phyloP scores from a whole-genome alignment of 345 rosid genomes.

The Orychophragmus violaceus region DNA sequence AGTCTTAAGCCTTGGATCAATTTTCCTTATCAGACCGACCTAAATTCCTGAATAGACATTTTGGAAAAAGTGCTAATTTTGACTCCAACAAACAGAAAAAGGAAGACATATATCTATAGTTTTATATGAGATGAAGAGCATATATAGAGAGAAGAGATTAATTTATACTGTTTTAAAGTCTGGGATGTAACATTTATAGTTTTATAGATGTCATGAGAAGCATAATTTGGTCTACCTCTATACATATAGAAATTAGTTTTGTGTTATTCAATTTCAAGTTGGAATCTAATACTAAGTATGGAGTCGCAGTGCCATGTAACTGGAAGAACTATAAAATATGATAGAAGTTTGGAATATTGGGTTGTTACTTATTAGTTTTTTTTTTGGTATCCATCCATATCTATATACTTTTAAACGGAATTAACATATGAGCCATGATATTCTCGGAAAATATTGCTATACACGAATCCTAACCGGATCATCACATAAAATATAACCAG shows the following conservation, averaged over 20 bases:
- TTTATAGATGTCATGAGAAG: background rate
- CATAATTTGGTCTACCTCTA: background rate
- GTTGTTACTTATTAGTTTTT: slow-evolving; percentile 1
- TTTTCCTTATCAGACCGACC: no score
- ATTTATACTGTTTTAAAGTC: background rate
- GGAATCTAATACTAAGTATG: background rate
- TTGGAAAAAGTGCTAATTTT: no score
- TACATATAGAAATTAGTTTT: background rate
- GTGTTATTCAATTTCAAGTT: background rate
- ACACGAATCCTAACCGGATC: slow-evolving; percentile 30
- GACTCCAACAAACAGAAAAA: no score
- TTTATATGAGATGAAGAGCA: background rate
- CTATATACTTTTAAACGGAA: slow-evolving; percentile 1
- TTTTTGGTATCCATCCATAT: background rate
- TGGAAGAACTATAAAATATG: slow-evolving; percentile 16
- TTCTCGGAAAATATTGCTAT: slow-evolving; percentile 26
- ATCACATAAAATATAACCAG: slow-evolving; percentile 25
- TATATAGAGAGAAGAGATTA: background rate
- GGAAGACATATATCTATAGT: no score
- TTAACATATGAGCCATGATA: slow-evolving; percentile 17
- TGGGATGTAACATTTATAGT: background rate
- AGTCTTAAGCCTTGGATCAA: no score
- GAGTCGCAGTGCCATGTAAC: background rate
- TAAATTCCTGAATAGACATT: no score
- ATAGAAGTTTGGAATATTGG: slow-evolving; percentile 16